These are phyloP conservation scores for Panicum virgatum DNA, from an alignment of 202 grass and related monocot species.

Conservation along the genomic window DNA sequence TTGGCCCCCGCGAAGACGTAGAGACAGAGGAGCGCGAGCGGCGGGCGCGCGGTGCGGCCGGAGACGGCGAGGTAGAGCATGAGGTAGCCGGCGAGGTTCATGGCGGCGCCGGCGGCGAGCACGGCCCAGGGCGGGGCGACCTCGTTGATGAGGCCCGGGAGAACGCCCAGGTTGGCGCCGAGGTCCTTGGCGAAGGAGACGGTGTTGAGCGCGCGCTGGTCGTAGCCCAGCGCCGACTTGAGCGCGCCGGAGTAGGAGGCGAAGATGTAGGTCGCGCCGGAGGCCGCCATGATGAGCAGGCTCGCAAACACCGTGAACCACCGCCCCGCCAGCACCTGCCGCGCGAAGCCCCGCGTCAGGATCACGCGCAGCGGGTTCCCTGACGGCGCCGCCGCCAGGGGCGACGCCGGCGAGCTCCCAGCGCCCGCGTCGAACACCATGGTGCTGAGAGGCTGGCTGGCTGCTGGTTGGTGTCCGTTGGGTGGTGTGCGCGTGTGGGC, in stretches of 20 bases:
- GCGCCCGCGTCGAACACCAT: conserved; percentile 52
- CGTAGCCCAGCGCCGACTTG: conserved; percentile 65
- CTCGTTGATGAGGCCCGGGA: conserved; percentile 78
- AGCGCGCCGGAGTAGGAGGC: conserved; percentile 55
- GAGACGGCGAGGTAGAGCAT: conserved; percentile 82
- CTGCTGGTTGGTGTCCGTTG: conserved; percentile 5
- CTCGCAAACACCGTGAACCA: conserved; percentile 87
- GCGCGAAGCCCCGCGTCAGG: conserved; percentile 40
- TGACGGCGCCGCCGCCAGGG: background rate
- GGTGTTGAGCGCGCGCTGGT: conserved; percentile 82
- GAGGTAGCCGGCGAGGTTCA: conserved; percentile 80
- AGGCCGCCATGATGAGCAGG: conserved; percentile 63
- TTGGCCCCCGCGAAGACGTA: conserved; percentile 78
- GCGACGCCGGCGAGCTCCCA: background rate
- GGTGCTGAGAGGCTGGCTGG: background rate
- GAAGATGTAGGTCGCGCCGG: conserved; percentile 85
- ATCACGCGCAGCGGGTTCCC: conserved; percentile 39
- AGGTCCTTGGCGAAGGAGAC: conserved; percentile 86
- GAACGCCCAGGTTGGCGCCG: conserved; percentile 69
- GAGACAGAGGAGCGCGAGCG: conserved; percentile 57
- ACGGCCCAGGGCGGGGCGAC: conserved; percentile 79
- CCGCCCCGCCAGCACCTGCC: conserved; percentile 53
- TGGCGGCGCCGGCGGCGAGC: conserved; percentile 63
- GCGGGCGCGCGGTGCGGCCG: conserved; percentile 22
- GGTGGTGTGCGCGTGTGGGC: background rate